phyloP scores from a whole-genome alignment of 2,329 filamentous ascomycete genomes.

The Fusarium sororula region DNA sequence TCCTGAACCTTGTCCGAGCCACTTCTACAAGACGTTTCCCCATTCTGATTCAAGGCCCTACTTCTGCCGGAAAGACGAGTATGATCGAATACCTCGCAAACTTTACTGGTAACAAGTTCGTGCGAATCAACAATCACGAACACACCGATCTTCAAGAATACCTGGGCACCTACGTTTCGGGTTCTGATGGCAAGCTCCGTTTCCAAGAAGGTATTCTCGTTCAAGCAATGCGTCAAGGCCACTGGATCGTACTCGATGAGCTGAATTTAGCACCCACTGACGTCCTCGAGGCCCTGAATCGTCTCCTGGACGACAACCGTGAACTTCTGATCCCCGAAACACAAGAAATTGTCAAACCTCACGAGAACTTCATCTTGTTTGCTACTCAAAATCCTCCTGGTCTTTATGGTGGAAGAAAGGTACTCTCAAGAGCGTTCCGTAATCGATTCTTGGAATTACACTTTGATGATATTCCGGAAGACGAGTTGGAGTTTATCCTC shows the following conservation, averaged over 20 bases:
- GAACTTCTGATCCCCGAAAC: conserved; percentile 97
- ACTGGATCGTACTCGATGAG: conserved; percentile 99
- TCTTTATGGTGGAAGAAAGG: conserved; percentile 93
- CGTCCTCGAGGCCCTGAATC: conserved; percentile 94
- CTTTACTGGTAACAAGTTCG: conserved; percentile 94
- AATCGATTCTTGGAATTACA: conserved; percentile 97
- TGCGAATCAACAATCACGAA: conserved; percentile 99
- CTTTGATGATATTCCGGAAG: conserved; percentile 97
- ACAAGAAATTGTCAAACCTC: conserved; percentile 90
- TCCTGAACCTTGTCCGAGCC: conserved; percentile 92
- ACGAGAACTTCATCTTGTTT: conserved; percentile 97
- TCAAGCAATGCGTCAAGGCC: conserved; percentile 88
- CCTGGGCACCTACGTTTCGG: conserved; percentile 91
- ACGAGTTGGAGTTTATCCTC: conserved; percentile 90
- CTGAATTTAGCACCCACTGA: conserved; percentile 96
- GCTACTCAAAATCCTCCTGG: conserved; percentile 97
- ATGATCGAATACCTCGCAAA: conserved; percentile 99
- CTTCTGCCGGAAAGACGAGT: conserved; percentile 96
- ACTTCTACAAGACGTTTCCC: conserved; percentile 93
- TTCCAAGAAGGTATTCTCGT: conserved; percentile 97
- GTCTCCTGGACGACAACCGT: conserved; percentile 93
- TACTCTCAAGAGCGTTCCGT: conserved; percentile 91
- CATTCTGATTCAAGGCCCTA: conserved; percentile 94
- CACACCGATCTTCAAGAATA: conserved; percentile 99
- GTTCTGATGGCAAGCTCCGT: conserved; percentile 80